A percentile compares a stretch with the other conserved stretches of the same genome.
These are phyloP conservation scores for Didymosphaeria variabile DNA, from an alignment of 2,329 filamentous ascomycete genomes.

Conservation along the genomic window DNA sequence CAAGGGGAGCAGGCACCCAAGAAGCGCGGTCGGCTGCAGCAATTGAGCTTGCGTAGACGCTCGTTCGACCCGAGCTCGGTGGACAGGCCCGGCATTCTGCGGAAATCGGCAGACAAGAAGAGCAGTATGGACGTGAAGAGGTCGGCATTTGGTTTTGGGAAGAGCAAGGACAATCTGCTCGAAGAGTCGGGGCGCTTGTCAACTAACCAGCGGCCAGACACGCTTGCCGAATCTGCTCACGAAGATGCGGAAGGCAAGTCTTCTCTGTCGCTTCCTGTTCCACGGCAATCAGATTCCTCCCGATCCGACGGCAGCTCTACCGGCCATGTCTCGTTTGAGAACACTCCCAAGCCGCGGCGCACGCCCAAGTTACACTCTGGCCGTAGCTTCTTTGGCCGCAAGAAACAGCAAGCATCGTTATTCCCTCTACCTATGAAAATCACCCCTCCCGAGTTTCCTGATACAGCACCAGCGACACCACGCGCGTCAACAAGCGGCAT, in stretches of 20 bases:
- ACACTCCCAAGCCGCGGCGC: conserved; percentile 51
- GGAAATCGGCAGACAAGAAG: conserved; percentile 50
- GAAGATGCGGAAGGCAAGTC: conserved; percentile 69
- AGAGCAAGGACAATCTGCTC: conserved; percentile 37
- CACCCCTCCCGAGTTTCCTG: conserved; percentile 57
- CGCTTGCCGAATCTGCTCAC: conserved; percentile 69
- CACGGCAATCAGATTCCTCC: conserved; percentile 83
- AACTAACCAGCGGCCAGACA: conserved; percentile 61
- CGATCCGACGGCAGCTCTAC: conserved; percentile 85
- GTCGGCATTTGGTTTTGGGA: conserved; percentile 38
- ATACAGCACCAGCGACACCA: conserved; percentile 55
- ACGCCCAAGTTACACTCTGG: conserved; percentile 72
- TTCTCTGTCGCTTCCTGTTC: conserved; percentile 69
- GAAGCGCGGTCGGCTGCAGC: conserved; percentile 45
- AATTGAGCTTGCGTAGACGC: conserved; percentile 46
- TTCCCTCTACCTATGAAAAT: conserved; percentile 89
- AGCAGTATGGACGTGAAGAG: conserved; percentile 33
- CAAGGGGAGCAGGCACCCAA: conserved; percentile 31
- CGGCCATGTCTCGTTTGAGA: conserved; percentile 49
- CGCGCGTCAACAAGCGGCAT: conserved; percentile 53
- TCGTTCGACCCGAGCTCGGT: conserved; percentile 47
- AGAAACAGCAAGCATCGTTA: conserved; percentile 74
- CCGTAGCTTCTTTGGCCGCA: conserved; percentile 76
- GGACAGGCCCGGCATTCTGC: conserved; percentile 40
- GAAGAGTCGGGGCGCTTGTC: conserved; percentile 64